Evolutionary conservation across 2,329 filamentous ascomycete species (phyloP), one percentile per base, ranked within the genome.

Genomic region (Aspergillus pseudotamarii): DNA sequence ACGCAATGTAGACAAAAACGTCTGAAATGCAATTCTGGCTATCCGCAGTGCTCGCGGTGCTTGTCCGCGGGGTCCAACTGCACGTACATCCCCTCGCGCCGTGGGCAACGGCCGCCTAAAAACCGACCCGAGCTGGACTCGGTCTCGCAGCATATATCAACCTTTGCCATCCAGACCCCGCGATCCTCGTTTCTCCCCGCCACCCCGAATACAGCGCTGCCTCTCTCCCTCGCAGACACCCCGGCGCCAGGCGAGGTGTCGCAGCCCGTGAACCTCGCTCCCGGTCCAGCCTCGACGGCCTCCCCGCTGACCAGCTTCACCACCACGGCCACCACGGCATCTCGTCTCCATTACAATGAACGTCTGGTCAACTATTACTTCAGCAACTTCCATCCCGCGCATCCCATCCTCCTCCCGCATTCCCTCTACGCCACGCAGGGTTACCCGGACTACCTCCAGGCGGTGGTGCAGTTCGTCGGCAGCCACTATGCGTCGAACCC

Each of bases 1-100:
- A 59, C 45, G 10, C 43, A 59, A 38, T 59, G 57, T 51, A 10
- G 57, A 53, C 57, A 50, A 11, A 48, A 48, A 41, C 57, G 48
- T 16, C 30, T 59, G 14, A 59, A 51, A 38, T 59, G 57, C 30
- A 48, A 59, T 41, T 32, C 43, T 4, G 48, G 34, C 19, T 50
- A 50, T 28, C 57, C 57, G 11, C 57, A 59, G 23, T 59, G 57
- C 30, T 48, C 57, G 11, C 46, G 57, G 12, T 59, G 57, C 23
- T 26, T 41, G 21, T 23, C 43, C 5, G 14, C 45, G 11, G 36
- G 36, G 45, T 12, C 46, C n/a, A 26, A 12, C 30, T 59, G 57
- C 14, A 46, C 32, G 11, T 59, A 59, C 21, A 21, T 59, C 30
- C 45, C 45, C n/a, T 59, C 57, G 28, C 57, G 57, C 2, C 57